These are phyloP conservation scores for Hymenoscyphus albidus DNA, from an alignment of 2,329 filamentous ascomycete genomes.

Conservation along the genomic window DNA sequence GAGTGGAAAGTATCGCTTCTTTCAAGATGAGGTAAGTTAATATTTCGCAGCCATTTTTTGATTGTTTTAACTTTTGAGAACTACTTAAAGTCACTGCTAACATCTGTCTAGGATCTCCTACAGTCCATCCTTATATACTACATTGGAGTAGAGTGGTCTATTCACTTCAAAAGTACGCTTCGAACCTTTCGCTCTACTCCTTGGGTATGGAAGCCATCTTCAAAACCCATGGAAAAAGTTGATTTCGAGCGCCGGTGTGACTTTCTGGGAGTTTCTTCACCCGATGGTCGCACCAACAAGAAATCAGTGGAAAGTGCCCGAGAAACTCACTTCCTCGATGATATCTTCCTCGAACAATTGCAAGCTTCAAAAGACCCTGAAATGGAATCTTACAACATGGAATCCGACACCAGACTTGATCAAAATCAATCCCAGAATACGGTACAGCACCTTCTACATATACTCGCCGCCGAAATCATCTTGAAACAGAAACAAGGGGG, in stretches of 20 bases:
- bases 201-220: background rate
- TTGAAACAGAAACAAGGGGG: constrained; percentile 46
- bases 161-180: background rate
- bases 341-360: background rate
- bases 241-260: background rate
- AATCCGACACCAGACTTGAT: background rate
- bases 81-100: background rate
- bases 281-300: background rate
- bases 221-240: background rate
- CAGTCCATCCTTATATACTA: background rate
- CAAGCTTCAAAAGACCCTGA: background rate
- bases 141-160: background rate
- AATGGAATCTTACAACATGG: background rate
- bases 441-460: background rate
- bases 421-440: background rate
- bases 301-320: background rate
- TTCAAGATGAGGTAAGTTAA: constrained; percentile 51
- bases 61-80: background rate
- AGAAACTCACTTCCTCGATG: background rate
- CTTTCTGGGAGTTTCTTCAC: background rate
- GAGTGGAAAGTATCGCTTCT: constrained; percentile 56
- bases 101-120: background rate
- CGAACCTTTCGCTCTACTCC: background rate
- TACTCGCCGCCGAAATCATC: constrained; percentile 28
- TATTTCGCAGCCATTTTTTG: constrained; percentile 49